phyloP scores from a whole-genome alignment of 2,329 filamentous ascomycete genomes.

The Scedosporium dehoogii region DNA sequence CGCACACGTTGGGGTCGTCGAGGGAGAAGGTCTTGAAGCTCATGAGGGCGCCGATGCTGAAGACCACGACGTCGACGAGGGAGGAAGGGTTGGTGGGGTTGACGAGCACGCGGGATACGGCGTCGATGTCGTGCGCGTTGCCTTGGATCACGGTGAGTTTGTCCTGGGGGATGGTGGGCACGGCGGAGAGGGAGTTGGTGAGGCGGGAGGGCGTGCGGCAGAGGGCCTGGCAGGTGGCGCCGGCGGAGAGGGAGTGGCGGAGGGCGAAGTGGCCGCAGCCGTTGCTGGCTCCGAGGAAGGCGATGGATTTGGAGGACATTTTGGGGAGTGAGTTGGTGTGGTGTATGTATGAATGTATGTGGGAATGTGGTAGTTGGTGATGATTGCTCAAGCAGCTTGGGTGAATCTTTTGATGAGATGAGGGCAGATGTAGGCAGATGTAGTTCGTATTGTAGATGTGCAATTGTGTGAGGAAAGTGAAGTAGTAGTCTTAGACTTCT shows the following conservation, averaged over 20 bases:
- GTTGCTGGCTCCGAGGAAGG: constrained; percentile 44
- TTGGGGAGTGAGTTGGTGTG: neutral
- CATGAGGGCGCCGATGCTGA: constrained; percentile 32
- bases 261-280: constrained; percentile 39
- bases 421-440: no score
- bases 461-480: neutral
- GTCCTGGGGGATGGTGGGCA: constrained; percentile 11
- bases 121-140: constrained; percentile 31
- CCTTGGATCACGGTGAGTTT: constrained; percentile 36
- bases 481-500: neutral
- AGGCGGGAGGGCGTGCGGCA: constrained; percentile 41
- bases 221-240: constrained; percentile 36
- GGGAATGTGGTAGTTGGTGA: neutral
- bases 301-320: constrained; percentile 24
- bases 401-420: neutral
- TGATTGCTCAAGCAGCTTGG: neutral
- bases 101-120: constrained; percentile 26
- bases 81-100: constrained; percentile 14
- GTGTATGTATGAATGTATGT: neutral
- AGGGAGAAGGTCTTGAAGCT: constrained; percentile 23
- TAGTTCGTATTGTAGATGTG: neutral
- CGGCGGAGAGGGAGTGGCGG: constrained; percentile 31
- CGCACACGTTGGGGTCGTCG: constrained; percentile 38
- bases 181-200: constrained; percentile 20
- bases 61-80: constrained; percentile 37